These are phyloP conservation scores for Effrenium voratum DNA, from an alignment of 73 alveolate genomes.

Conservation along the genomic window DNA sequence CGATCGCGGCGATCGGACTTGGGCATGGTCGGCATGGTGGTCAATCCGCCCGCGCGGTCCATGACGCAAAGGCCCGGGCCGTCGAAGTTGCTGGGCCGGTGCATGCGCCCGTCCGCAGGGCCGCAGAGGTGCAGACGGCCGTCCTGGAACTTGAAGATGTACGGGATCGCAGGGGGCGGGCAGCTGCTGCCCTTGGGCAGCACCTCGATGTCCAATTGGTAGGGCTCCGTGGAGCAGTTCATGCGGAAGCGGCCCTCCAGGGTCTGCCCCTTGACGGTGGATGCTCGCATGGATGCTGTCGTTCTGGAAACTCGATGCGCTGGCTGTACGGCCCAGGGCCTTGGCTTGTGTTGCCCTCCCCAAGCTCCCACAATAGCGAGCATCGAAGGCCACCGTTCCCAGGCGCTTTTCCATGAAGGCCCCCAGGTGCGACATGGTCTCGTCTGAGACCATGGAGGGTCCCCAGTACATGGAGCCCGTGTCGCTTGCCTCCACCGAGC, in stretches of 20 bases:
- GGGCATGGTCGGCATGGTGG: no score
- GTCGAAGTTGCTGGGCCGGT: not conserved
- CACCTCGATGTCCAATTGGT: slow-evolving; percentile 2
- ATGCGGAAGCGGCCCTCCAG: not conserved
- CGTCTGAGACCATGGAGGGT: not conserved
- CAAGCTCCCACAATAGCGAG: not conserved
- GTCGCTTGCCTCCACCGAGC: not conserved
- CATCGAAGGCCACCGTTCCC: slow-evolving; percentile 1
- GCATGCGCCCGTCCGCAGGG: not conserved
- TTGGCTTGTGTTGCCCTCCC: not conserved
- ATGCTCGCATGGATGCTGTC: not conserved
- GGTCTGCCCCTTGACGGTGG: slow-evolving; percentile 25
- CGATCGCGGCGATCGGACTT: not conserved
- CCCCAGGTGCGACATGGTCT: slow-evolving; percentile 2
- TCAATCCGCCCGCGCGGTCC: slow-evolving; percentile 11
- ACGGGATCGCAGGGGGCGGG: slow-evolving; percentile 11
- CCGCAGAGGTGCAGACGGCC: slow-evolving; percentile 25
- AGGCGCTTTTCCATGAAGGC: not conserved
- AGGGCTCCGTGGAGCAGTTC: not conserved
- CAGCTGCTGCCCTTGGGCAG: not conserved
- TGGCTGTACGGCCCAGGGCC: not conserved
- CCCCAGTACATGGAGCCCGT: not conserved
- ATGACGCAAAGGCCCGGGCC: slow-evolving; percentile 17
- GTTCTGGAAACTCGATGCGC: slow-evolving; percentile 9
- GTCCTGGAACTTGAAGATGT: slow-evolving; percentile 16